These are phyloP conservation scores for Umbelopsis isabellina DNA, from an alignment of 192 early-diverging fungal genomes.

Conservation along the genomic window DNA sequence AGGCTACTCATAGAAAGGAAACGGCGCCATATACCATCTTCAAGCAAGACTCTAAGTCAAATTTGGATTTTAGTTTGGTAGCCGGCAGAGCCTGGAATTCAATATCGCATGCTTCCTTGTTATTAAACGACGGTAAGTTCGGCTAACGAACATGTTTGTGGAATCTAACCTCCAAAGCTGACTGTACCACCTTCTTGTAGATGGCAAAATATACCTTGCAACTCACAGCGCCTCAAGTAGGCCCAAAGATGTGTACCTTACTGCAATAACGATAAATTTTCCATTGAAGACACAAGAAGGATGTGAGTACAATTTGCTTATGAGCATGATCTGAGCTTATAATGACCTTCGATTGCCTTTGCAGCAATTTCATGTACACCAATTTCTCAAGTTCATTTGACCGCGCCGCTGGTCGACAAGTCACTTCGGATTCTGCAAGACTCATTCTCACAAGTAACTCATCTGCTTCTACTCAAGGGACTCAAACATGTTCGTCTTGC, in stretches of 20 bases:
- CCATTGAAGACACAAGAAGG: conserved; percentile 29
- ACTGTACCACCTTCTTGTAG: neutral
- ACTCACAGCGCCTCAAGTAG: conserved; percentile 30
- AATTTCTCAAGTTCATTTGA: conserved; percentile 19
- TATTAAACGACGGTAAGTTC: conserved; percentile 29
- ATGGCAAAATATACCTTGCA: conserved; percentile 31
- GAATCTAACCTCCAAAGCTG: neutral
- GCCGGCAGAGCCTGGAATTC: conserved; percentile 32
- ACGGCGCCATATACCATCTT: neutral
- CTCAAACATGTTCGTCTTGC: neutral
- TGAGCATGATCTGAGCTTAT: neutral
- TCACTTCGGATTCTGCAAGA: conserved; percentile 15
- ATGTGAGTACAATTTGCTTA: neutral
- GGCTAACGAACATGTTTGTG: no score
- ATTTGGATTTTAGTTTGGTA: conserved; percentile 14
- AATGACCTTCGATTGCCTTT: neutral
- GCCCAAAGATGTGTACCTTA: conserved; percentile 33
- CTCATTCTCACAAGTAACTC: conserved; percentile 5
- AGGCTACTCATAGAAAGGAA: neutral
- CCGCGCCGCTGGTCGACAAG: conserved; percentile 8
- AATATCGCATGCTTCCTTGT: conserved; percentile 39
- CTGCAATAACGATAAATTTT: conserved; percentile 31
- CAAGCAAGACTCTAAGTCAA: conserved; percentile 1
- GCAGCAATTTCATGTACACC: conserved; percentile 19
- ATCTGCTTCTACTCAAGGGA: neutral